Evolutionary conservation across 129 eudicot species (phyloP).

Genomic region (Calendula officinalis): DNA sequence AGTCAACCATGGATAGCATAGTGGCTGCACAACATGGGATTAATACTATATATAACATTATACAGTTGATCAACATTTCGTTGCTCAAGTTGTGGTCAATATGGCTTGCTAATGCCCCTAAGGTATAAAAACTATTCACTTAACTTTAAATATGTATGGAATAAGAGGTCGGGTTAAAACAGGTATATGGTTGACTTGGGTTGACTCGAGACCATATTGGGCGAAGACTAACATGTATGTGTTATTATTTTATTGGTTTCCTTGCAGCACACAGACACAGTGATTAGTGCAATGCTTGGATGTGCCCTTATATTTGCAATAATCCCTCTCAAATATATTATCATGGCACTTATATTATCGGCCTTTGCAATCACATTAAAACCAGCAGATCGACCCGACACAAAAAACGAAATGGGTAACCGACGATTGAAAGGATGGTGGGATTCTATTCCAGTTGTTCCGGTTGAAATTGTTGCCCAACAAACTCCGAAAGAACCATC

Average conservation of each 20-base stretch:
- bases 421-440: slow-evolving; percentile 82
- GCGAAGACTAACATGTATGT: too few relatives aligned
- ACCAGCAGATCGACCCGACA: slow-evolving; percentile 24
- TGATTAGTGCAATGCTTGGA: slow-evolving; percentile 40
- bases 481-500: slow-evolving; percentile 25
- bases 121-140: slow-evolving; percentile 38
- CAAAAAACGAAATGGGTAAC: slow-evolving; percentile 49
- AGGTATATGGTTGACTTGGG: too few relatives aligned
- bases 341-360: slow-evolving; percentile 40
- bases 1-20: slow-evolving; percentile 62
- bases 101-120: slow-evolving; percentile 58
- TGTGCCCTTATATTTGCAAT: slow-evolving; percentile 43
- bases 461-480: slow-evolving; percentile 49
- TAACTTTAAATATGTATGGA: too few relatives aligned
- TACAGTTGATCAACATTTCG: slow-evolving; percentile 50
- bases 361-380: slow-evolving; percentile 44
- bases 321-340: slow-evolving; percentile 65
- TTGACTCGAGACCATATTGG: too few relatives aligned
- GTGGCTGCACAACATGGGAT: slow-evolving; percentile 81
- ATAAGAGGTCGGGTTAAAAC: too few relatives aligned
- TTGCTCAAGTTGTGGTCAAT: slow-evolving; percentile 68
- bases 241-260: not conserved
- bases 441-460: slow-evolving; percentile 82
- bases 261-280: slow-evolving; percentile 66
- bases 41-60: slow-evolving; percentile 38